phyloP scores from a whole-genome alignment of 2,329 filamentous ascomycete species.

The Sarocladiaceae sp. region DNA sequence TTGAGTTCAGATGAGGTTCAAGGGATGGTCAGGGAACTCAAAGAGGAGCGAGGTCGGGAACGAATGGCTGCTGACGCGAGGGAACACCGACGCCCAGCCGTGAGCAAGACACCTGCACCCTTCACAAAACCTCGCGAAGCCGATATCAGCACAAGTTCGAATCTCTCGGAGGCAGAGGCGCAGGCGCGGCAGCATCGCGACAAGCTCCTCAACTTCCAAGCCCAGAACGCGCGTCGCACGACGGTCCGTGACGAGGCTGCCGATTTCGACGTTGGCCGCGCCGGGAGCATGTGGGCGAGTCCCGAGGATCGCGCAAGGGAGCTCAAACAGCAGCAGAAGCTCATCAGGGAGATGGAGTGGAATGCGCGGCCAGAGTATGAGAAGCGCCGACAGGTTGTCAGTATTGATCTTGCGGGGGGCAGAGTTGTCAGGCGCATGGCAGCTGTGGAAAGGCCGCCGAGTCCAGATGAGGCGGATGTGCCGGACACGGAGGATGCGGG shows the following conservation, averaged over 20 bases:
- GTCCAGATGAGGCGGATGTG: slow-evolving; percentile 41
- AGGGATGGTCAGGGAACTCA: slow-evolving; percentile 76
- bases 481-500: slow-evolving; percentile 30
- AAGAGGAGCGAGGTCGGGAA: slow-evolving; percentile 80
- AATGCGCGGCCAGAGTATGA: slow-evolving; percentile 80
- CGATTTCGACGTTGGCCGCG: slow-evolving; percentile 48
- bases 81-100: slow-evolving; percentile 58
- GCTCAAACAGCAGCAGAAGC: slow-evolving; percentile 77
- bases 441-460: slow-evolving; percentile 51
- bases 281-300: slow-evolving; percentile 67
- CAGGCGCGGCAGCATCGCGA: slow-evolving; percentile 75
- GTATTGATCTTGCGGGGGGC: slow-evolving; percentile 72
- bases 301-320: slow-evolving; percentile 77
- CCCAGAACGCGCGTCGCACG: slow-evolving; percentile 77
- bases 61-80: slow-evolving; percentile 77
- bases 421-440: slow-evolving; percentile 70
- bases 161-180: slow-evolving; percentile 51
- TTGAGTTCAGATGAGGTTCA: slow-evolving; percentile 69
- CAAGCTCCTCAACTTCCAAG: slow-evolving; percentile 73
- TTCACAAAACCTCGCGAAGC: slow-evolving; percentile 42
- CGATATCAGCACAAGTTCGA: slow-evolving; percentile 22
- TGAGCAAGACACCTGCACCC: slow-evolving; percentile 52
- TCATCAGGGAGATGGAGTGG: slow-evolving; percentile 81
- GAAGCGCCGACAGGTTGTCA: slow-evolving; percentile 77
- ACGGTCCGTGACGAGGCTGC: slow-evolving; percentile 79